Evolutionary conservation across 2,329 filamentous ascomycete species (phyloP), one percentile per base, ranked within the genome.

Genomic region (Aspergillus calidoustus): DNA sequence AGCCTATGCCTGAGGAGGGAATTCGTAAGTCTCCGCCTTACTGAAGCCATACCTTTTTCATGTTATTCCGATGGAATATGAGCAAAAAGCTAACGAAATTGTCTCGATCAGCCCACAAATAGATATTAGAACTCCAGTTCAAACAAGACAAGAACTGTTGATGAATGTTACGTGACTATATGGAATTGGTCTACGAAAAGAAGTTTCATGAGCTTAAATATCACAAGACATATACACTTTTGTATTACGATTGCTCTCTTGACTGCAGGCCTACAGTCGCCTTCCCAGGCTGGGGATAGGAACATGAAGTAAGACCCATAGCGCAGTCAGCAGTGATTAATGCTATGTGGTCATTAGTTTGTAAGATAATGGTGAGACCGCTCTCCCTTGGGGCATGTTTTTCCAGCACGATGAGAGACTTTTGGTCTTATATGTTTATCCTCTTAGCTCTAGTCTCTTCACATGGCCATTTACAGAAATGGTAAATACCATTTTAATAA

Each of bases 1-100:
- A 85, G 75, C 84, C 88, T 44, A 72, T 82, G 67, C 80, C 84
- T 31, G 87, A 84, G 64, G 87, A 90, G 76, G 88, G 85, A 62
- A 86, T 87, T 72, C 78, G 78, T 79, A 76, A 77, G 78, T 76
- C 23, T 53, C 13, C 15, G 28, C 4, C 44, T 38, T 4, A 28
- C 28, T 7, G 3, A 11, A 25, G 28, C n/a, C 6, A 13, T 28
- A 7, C 6, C 15, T 38, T 48, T 8, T 28, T 28, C 6, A 4
- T 28, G 25, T 7, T 28, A 28, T 28, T 28, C 4, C 25, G 6
- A 28, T 28, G 25, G 5, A n/a, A 19, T n/a, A 43, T 4, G 8
- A 38, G 44, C 48, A n/a, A 64, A 31, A 62, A 59, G 63, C 73
- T 72, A 65, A 73, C 64, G 7, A 7, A 58, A 41, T 31, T 46